These are phyloP conservation scores for Pichia terricola DNA, from an alignment of 1,139 yeast species.

Conservation along the genomic window DNA sequence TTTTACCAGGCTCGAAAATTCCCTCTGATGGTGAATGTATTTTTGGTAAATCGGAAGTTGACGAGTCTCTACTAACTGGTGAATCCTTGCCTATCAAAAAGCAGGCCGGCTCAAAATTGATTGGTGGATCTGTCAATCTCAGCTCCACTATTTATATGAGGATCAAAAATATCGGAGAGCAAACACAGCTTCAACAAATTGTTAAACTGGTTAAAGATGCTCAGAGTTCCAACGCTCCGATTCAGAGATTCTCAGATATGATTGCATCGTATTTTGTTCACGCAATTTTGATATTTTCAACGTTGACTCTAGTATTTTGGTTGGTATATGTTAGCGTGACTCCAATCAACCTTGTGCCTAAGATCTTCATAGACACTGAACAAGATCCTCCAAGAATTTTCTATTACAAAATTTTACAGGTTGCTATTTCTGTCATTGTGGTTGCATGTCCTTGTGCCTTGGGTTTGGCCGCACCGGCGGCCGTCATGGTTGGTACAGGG, in stretches of 20 bases:
- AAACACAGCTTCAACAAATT: conserved; percentile 81
- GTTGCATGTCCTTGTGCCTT: conserved; percentile 98
- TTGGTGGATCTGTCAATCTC: conserved; percentile 90
- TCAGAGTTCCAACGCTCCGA: conserved; percentile 81
- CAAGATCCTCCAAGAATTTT: conserved; percentile 25
- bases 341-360: conserved; percentile 35
- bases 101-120: conserved; percentile 47
- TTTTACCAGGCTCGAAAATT: conserved; percentile 78
- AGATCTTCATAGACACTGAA: conserved; percentile 46
- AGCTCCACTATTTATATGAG: conserved; percentile 59
- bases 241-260: conserved; percentile 79
- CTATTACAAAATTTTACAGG: conserved; percentile 46
- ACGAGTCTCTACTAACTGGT: conserved; percentile 86
- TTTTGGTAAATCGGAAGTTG: conserved; percentile 71
- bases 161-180: conserved; percentile 66
- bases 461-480: conserved; percentile 96
- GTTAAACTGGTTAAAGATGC: conserved; percentile 83
- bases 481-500: conserved; percentile 98
- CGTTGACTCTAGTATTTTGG: conserved; percentile 69
- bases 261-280: conserved; percentile 87
- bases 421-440: conserved; percentile 88
- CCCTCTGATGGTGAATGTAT: conserved; percentile 87
- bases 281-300: conserved; percentile 49
- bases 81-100: conserved; percentile 74
- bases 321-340: conserved; percentile 26